A percentile compares a stretch with the other conserved stretches of the same genome.
Evolutionary conservation across 202 grass and related monocot genomes (phyloP).

Genomic region (Miscanthus sacchariflorus): DNA sequence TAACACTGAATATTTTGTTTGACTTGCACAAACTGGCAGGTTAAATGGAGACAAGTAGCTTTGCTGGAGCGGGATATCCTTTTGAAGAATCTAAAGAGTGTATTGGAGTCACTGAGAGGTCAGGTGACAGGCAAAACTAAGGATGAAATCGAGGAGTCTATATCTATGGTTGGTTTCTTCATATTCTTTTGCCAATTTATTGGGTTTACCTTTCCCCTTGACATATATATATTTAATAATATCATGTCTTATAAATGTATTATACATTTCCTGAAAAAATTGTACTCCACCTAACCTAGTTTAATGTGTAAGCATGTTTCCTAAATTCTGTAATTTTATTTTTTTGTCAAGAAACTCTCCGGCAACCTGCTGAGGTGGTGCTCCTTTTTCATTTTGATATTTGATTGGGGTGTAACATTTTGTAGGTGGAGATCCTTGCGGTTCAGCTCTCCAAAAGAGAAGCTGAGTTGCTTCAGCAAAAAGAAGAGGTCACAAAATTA

Average conservation of each 20-base stretch:
- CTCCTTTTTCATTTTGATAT: conserved; percentile 26
- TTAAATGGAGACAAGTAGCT: conserved; percentile 89
- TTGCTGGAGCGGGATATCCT: conserved; percentile 86
- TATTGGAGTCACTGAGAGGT: conserved; percentile 70
- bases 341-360: background rate
- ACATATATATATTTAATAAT: background rate
- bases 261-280: background rate
- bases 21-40: conserved; percentile 57
- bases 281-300: conserved; percentile 14
- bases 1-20: conserved; percentile 15
- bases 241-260: background rate
- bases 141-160: conserved; percentile 81
- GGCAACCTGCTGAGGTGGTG: background rate
- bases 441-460: conserved; percentile 91
- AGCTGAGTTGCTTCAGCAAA: conserved; percentile 91
- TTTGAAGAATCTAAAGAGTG: conserved; percentile 83
- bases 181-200: conserved; percentile 18
- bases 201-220: conserved; percentile 29
- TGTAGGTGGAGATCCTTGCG: conserved; percentile 81
- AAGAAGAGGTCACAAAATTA: conserved; percentile 89
- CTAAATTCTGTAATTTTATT: background rate
- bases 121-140: conserved; percentile 77
- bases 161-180: conserved; percentile 82
- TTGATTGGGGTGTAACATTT: conserved; percentile 47
- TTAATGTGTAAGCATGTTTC: background rate